Base-by-base conservation (phyloP, 2,329 filamentous ascomycete genomes). In the Trichoderma sp. region DNA sequence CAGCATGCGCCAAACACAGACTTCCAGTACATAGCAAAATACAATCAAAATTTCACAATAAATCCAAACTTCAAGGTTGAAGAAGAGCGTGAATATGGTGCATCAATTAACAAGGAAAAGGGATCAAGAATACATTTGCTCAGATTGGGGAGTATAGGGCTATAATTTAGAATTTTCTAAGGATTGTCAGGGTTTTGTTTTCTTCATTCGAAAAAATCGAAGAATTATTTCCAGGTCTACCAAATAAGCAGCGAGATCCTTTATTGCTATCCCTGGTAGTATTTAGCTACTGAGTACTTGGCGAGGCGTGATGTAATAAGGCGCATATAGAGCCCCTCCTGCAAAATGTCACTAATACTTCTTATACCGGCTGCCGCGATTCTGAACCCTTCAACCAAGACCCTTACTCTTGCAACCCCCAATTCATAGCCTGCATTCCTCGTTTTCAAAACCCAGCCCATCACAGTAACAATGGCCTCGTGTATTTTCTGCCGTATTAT, bases 401-500 rank as follows among this genome's bases (percentile, higher is more conserved):
- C 55, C 3, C 13, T 19, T 35, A 37, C 55, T 58, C 16, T 56
- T n/a, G 29, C 33, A 24, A 13, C 21, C n/a, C 47, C 47, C 62
- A 56, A 27, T 27, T 33, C 13, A 65, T 56, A 65, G 21, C 33
- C 55, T 13, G 8, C 27, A 24, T 21, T 29, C 13, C 29, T 27
- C 49, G 16, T 27, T 55, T 10, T 5, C 2, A n/a, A 56, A 24
- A n/a, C 1, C 2, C 5, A 35, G 10, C 13, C 29, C 4, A 56
- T 21, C n/a, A 3, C 43, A 35, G 14, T 47, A 1, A 53, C 2
- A 59, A 77, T 75, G 74, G 72, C 73, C 35, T 69, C 91, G 72
- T 99, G 96, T 80, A 93, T 98, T 78, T 99, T 99, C 85, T 99
- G 96, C 87, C 97, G 93, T 81, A 98, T 99, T 79, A 91, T 99